Evolutionary conservation across 176 grass and related monocot species (phyloP).

Genomic region (maize (Zea mays)): DNA sequence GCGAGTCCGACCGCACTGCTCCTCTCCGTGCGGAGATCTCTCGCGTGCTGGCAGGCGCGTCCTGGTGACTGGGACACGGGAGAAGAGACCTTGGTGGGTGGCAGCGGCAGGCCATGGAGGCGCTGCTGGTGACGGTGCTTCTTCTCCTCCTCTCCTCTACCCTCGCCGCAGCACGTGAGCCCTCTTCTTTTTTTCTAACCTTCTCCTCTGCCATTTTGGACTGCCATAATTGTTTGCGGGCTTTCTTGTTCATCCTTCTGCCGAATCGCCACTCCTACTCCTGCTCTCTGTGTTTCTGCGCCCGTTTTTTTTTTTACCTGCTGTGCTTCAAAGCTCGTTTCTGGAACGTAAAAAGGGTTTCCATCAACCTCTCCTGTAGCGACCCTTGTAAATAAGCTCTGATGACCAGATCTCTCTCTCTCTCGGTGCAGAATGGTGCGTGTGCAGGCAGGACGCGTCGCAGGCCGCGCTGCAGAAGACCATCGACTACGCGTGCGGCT

Average conservation of each 20-base stretch:
- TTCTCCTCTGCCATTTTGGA: neutral
- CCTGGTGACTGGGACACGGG: no score
- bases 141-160: constrained; percentile 49
- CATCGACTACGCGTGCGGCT: constrained; percentile 93
- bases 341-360: no score
- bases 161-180: constrained; percentile 52
- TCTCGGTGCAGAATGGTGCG: constrained; percentile 73
- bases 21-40: neutral
- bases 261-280: neutral
- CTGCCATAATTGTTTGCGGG: no score
- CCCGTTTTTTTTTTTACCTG: neutral
- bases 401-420: no score
- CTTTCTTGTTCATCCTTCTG: neutral
- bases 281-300: neutral
- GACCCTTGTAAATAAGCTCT: no score
- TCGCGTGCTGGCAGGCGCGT: neutral
- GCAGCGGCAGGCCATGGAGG: constrained; percentile 18
- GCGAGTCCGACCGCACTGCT: neutral
- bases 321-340: neutral
- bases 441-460: constrained; percentile 68
- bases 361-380: no score
- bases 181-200: neutral
- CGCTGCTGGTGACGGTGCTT: constrained; percentile 15
- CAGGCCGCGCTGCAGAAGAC: constrained; percentile 71
- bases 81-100: neutral